These are phyloP conservation scores for Parathielavia hyrcaniae DNA, from an alignment of 495 filamentous ascomycete genomes.

Conservation along the genomic window DNA sequence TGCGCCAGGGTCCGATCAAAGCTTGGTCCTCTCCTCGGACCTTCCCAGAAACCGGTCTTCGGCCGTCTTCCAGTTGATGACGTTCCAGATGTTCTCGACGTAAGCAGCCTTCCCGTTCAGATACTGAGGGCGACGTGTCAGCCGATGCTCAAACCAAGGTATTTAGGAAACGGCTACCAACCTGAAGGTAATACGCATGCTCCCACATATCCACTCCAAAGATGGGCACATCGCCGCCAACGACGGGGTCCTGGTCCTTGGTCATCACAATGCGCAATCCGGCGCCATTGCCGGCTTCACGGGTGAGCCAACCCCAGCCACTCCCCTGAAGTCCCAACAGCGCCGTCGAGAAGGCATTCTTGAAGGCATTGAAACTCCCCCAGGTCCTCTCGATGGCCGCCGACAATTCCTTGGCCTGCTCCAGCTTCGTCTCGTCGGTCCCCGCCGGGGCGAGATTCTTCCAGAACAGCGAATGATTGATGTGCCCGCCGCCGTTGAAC, in stretches of 20 bases:
- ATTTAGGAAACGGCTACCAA: slow-evolving; percentile 46
- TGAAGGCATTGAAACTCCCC: slow-evolving; percentile 65
- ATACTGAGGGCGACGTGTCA: slow-evolving; percentile 45
- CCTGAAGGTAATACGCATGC: slow-evolving; percentile 68
- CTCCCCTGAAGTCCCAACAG: slow-evolving; percentile 50
- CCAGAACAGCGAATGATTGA: slow-evolving; percentile 93
- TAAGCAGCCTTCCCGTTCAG: slow-evolving; percentile 98
- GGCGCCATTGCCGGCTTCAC: slow-evolving; percentile 64
- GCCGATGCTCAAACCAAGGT: neutral
- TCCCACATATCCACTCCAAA: slow-evolving; percentile 98
- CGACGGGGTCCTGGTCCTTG: slow-evolving; percentile 91
- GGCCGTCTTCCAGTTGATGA: slow-evolving; percentile 94
- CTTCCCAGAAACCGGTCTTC: slow-evolving; percentile 66
- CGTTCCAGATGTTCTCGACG: slow-evolving; percentile 92
- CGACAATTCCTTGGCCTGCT: slow-evolving; percentile 52
- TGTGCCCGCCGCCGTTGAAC: slow-evolving; percentile 88
- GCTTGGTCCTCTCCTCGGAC: slow-evolving; percentile 30
- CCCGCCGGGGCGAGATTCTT: slow-evolving; percentile 75
- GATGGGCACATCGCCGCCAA: slow-evolving; percentile 76
- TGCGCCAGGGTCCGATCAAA: slow-evolving; percentile 17
- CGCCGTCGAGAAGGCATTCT: slow-evolving; percentile 69
- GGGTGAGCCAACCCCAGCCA: slow-evolving; percentile 88
- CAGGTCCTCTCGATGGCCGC: slow-evolving; percentile 57
- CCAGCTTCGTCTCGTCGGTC: slow-evolving; percentile 57
- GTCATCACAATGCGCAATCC: slow-evolving; percentile 70